Evolutionary conservation across 2,329 filamentous ascomycete species (phyloP).

Genomic region (Neocatenulostroma microsporum): DNA sequence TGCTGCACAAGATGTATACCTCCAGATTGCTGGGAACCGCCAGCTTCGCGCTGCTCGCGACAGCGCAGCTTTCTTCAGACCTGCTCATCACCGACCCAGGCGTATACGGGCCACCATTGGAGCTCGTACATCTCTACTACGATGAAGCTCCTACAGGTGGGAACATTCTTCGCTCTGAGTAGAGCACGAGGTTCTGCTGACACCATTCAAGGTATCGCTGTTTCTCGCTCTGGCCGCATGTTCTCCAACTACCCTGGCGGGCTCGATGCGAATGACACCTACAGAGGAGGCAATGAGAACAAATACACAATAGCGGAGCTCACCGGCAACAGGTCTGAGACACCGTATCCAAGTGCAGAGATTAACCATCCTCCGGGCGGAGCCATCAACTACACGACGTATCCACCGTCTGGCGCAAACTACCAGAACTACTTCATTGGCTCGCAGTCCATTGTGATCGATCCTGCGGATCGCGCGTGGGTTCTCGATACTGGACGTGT

Average conservation of each 20-base stretch:
- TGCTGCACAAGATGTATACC: too few relatives aligned
- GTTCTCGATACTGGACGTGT: conserved; percentile 47
- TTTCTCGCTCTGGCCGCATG: conserved; percentile 43
- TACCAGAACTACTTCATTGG: conserved; percentile 45
- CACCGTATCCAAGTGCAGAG: conserved; percentile 35
- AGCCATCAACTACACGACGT: conserved; percentile 45
- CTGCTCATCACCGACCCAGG: conserved; percentile 6
- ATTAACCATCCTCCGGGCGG: conserved; percentile 45
- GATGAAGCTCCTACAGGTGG: conserved; percentile 42
- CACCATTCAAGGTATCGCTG: conserved; percentile 38
- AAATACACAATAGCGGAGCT: conserved; percentile 46
- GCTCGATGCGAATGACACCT: conserved; percentile 42
- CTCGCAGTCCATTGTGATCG: conserved; percentile 47
- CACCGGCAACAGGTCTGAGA: conserved; percentile 36
- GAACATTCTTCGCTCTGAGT: conserved; percentile 9
- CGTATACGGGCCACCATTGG: conserved; percentile 36
- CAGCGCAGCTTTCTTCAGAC: conserved; percentile 2
- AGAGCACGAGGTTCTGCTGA: conserved; percentile 1
- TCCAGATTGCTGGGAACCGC: neutral
- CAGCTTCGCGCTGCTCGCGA: conserved; percentile 1
- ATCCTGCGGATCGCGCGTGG: conserved; percentile 45
- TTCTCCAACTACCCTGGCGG: conserved; percentile 47
- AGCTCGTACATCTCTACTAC: conserved; percentile 45
- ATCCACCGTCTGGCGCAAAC: conserved; percentile 39
- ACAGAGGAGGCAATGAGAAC: conserved; percentile 26